phyloP scores from a whole-genome alignment of 345 rosid species.

The Boechera retrofracta region DNA sequence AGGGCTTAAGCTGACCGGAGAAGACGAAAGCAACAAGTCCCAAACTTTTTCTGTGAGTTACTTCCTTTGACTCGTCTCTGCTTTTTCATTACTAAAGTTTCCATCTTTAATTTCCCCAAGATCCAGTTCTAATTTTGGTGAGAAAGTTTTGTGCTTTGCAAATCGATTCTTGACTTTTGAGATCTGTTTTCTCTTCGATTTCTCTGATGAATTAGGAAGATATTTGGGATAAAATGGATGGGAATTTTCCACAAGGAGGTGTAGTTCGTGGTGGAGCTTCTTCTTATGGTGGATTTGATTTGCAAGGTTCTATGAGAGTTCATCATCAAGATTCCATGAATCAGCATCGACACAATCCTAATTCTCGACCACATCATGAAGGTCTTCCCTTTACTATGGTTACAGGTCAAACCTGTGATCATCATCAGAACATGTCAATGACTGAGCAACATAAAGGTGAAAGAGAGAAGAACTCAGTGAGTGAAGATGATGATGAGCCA shows the following conservation, averaged over 20 bases:
- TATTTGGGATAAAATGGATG: constrained; percentile 57
- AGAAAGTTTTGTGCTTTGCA: neutral
- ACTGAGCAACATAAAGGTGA: constrained; percentile 62
- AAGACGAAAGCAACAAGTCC: constrained; percentile 31
- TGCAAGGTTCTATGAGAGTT: constrained; percentile 70
- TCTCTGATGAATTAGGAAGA: constrained; percentile 7
- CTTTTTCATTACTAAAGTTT: constrained; percentile 2
- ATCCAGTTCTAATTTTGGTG: constrained; percentile 3
- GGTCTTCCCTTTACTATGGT: constrained; percentile 79
- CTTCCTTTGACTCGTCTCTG: constrained; percentile 6
- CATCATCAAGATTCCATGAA: constrained; percentile 60
- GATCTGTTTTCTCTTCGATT: constrained; percentile 10
- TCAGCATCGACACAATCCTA: constrained; percentile 57
- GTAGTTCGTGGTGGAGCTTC: constrained; percentile 65
- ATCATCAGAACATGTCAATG: constrained; percentile 43
- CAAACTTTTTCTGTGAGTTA: constrained; percentile 33
- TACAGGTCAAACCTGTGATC: constrained; percentile 65
- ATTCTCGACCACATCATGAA: constrained; percentile 60
- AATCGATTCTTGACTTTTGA: neutral
- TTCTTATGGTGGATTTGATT: constrained; percentile 73
- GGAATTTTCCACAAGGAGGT: constrained; percentile 72
- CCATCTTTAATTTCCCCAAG: constrained; percentile 20
- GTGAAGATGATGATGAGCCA: constrained; percentile 92
- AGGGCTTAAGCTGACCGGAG: constrained; percentile 35
- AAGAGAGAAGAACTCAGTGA: constrained; percentile 62